Base-by-base conservation (phyloP, 768 basidiomycete species). In the Pleurotus cornucopiae region DNA sequence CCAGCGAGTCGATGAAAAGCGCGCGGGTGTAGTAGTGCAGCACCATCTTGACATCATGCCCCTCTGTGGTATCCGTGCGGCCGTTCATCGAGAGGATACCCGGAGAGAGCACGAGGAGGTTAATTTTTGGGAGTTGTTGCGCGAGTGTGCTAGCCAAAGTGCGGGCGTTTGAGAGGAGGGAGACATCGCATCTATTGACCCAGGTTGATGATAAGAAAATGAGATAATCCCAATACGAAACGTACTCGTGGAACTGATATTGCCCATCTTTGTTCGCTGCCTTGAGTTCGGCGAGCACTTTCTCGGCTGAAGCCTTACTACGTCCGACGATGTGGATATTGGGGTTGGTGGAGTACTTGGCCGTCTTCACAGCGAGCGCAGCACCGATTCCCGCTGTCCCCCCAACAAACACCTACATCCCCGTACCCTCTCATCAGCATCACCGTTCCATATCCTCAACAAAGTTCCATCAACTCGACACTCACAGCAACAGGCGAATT, bases 261-360 rank as follows among this genome's bases (percentile, higher is more conserved):
- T 41, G 43, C 21, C 34, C 61, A 41, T 46, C 61, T 30, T 57
- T 54, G 6, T 54, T 20, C 16, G 64, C 61, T 16, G 70, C 67
- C 49, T 67, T 67, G 46, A 82, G 63, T 2, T 63, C 63, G 1
- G 75, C 70, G 55, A 85, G 68, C 59, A 80, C 74, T 18, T 63
- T 53, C 34, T 81, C 72, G 2, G 79, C 82, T 4, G 81, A 77
- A 13, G 58, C 65, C 45, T 71, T 71, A 66, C 82, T 82, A 9
- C 81, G 73, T 0, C 81, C 83, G 26, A 80, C 71, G 60, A 84
- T 70, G 60, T 83, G 64, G 64, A 85, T 80, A 58, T 78, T 73
- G 21, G 75, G 73, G 55, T 77, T 76, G 20, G 79, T 73, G 0
- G 78, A 76, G 60, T 76, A 66, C 7, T 68, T 64, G 5, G 77